Evolutionary conservation across 208 protist species (phyloP), one percentile per base, ranked within the genome.

Genomic region (Trichomonas vaginalis): DNA sequence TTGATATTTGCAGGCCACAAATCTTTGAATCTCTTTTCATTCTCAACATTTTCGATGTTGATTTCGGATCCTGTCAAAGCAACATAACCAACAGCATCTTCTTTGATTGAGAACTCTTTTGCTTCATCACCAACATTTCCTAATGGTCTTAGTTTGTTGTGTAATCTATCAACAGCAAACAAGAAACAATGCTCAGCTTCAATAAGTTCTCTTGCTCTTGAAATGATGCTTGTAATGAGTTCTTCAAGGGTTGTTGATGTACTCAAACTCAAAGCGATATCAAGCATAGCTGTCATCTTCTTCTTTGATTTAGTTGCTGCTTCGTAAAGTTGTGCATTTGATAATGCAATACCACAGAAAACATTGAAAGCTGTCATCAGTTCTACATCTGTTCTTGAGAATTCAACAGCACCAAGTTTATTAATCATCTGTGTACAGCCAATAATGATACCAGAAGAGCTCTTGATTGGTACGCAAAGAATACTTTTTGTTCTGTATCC

Each of bases 381-480:
- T 51, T 92, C 86, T 17, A 92, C 45, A 51, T 92, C 86, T 35
- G 86, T 92, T 39, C 17, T 51, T 0, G 86, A 92, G 15, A 92
- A 92, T 21, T 92, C 45, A 10, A 45, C 15, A 17, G 86, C 86
- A 15, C 86, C 86, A 0, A 92, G 86, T 92, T 92, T 92, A 27
- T 92, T 92, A 39, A 92, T 92, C 86, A 92, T 92, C 45, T 92
- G 86, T 14, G 86, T 92, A 39, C 86, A 92, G 12, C 86, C 86
- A 51, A 92, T 92, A 45, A 92, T 92, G 6, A 23, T 42, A 32
- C 86, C 86, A 37, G 12, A 6, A 6, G 45, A 32, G 39, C 37
- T 92, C 17, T n/a, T 23, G 17, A 98, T 97, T 15, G 97, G 96
- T 1, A 97, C 95, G 96, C 96, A 97, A 2, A 98, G 90, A n/a